These are phyloP conservation scores for Rhizophora apiculata DNA, from an alignment of 345 rosid genomes.

Conservation along the genomic window DNA sequence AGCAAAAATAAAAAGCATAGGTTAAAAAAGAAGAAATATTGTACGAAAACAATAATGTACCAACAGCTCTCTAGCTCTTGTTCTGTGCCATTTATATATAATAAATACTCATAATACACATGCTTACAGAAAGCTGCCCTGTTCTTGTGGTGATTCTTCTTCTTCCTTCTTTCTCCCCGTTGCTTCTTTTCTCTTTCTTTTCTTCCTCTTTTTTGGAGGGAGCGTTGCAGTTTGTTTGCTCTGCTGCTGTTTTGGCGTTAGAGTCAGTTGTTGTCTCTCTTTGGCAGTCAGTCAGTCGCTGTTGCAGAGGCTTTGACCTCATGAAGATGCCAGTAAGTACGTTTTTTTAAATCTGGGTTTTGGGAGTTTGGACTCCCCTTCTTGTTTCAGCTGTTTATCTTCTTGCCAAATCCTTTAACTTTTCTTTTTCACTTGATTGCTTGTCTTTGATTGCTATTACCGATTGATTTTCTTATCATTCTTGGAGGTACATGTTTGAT, in stretches of 20 bases:
- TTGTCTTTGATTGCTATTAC: conserved; percentile 11
- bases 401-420: conserved; percentile 21
- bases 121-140: conserved; percentile 38
- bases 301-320: conserved; percentile 40
- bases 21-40: background rate
- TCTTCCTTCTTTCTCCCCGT: conserved; percentile 14
- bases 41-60: conserved; percentile 10
- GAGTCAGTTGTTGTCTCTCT: conserved; percentile 7
- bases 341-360: conserved; percentile 45
- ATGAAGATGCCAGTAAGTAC: conserved; percentile 99
- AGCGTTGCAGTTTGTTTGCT: conserved; percentile 11
- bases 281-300: conserved; percentile 5
- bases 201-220: conserved; percentile 10
- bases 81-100: conserved; percentile 48
- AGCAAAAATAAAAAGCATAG: no score
- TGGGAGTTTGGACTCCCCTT: conserved; percentile 4
- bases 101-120: conserved; percentile 54
- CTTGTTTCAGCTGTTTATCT: background rate
- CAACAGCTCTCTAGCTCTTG: background rate
- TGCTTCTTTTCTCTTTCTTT: conserved; percentile 6
- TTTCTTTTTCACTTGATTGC: conserved; percentile 14
- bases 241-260: conserved; percentile 11
- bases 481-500: conserved; percentile 1
- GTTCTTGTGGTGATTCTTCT: conserved; percentile 32
- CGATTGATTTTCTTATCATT: conserved; percentile 1